Percentiles rank a stretch among this genome's conserved stretches.
Conservation (phyloP, 176 grass and related monocot species). For the Aechmea fasciata region DNA sequence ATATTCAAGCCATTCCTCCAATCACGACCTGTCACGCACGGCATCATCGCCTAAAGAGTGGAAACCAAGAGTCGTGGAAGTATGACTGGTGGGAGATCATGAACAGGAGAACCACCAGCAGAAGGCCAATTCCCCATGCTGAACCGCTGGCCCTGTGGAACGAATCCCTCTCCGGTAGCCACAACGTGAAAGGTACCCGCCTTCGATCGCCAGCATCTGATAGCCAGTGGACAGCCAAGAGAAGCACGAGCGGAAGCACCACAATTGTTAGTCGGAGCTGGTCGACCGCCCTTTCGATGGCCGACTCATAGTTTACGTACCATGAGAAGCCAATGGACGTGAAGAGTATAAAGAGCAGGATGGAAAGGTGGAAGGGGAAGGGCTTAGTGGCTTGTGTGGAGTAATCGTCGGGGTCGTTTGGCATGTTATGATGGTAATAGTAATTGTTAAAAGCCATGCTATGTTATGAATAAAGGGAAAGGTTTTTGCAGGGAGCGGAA, state of each 20-base stretch:
- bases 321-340: conserved; percentile 18
- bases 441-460: conserved; percentile 26
- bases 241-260: conserved; percentile 20
- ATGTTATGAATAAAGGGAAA: conserved; percentile 19
- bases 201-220: conserved; percentile 13
- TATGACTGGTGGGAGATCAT: conserved; percentile 36
- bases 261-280: conserved; percentile 16
- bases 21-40: too few relatives aligned
- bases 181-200: conserved; percentile 13
- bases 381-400: conserved; percentile 9
- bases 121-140: conserved; percentile 20
- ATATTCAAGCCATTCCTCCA: too few relatives aligned
- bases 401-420: not conserved
- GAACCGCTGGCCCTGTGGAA: conserved; percentile 21
- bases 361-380: conserved; percentile 18
- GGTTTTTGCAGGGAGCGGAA: not conserved
- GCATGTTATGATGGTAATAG: not conserved
- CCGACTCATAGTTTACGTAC: conserved; percentile 11
- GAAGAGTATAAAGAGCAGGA: conserved; percentile 16
- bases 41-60: conserved; percentile 6
- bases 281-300: conserved; percentile 10
- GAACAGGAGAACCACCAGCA: conserved; percentile 22
- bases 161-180: conserved; percentile 11
- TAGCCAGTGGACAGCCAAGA: conserved; percentile 26
- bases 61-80: conserved; percentile 25